A percentile compares a stretch with the other conserved stretches of the same genome.
Evolutionary conservation across 352 stramenopile genomes (phyloP).

Genomic region (Blastocystis sp.): DNA sequence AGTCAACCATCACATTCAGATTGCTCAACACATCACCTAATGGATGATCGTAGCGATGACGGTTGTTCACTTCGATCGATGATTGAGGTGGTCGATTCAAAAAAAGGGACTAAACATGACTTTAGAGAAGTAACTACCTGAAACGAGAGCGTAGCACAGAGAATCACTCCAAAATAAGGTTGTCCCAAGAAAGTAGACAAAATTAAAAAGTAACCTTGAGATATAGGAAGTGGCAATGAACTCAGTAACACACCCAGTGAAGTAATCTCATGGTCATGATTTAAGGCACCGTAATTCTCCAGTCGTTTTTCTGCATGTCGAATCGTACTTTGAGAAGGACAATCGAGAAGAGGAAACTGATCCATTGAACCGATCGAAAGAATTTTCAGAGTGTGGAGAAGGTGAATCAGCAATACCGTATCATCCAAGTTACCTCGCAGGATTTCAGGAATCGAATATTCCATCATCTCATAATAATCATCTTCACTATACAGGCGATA

Average conservation of each 20-base stretch:
- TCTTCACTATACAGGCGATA: slow-evolving; percentile 70
- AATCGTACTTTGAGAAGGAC: neutral
- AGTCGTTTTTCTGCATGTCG: neutral
- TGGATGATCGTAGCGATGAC: neutral
- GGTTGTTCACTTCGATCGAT: slow-evolving; percentile 46
- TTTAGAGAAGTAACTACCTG: neutral
- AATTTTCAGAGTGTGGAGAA: neutral
- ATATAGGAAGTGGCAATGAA: neutral
- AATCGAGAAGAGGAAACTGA: neutral
- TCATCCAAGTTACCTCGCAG: slow-evolving; percentile 37
- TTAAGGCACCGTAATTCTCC: neutral
- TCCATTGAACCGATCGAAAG: neutral
- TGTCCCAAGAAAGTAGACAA: neutral
- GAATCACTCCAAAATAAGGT: neutral
- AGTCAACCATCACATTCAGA: neutral
- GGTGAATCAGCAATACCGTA: neutral
- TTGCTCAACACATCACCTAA: slow-evolving; percentile 11
- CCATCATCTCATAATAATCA: slow-evolving; percentile 50
- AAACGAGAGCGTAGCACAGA: slow-evolving; percentile 22
- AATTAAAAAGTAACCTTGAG: slow-evolving; percentile 23
- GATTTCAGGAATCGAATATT: slow-evolving; percentile 30
- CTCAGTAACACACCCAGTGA: neutral
- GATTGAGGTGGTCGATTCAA: slow-evolving; percentile 7
- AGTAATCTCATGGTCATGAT: neutral
- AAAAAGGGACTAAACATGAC: slow-evolving; percentile 21